Percentiles rank a stretch among this genome's conserved stretches.
Evolutionary conservation across 2,329 filamentous ascomycete genomes (phyloP).

Genomic region (Fusarium buharicum): DNA sequence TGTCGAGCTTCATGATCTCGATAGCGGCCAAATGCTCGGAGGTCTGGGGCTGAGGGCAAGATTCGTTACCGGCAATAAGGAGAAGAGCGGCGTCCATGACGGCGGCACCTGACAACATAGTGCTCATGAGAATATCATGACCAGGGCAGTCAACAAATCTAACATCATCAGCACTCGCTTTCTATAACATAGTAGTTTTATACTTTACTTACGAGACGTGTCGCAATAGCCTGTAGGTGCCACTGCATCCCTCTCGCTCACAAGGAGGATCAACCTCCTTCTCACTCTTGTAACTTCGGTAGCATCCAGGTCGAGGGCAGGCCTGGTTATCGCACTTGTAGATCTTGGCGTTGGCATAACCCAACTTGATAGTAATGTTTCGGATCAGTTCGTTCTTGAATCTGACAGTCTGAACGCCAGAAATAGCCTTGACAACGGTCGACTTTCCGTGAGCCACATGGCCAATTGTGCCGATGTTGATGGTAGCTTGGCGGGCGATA

Average conservation of each 20-base stretch:
- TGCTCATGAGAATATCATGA: constrained; percentile 99
- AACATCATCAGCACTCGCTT: constrained; percentile 35
- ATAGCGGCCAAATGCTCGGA: constrained; percentile 99
- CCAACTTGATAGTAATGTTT: constrained; percentile 99
- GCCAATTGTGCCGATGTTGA: constrained; percentile 98
- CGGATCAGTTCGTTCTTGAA: constrained; percentile 99
- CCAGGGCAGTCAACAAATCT: constrained; percentile 98
- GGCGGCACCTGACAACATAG: constrained; percentile 98
- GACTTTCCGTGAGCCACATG: constrained; percentile 99
- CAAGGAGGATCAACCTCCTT: constrained; percentile 98
- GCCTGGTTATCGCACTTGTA: constrained; percentile 96
- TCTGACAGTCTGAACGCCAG: constrained; percentile 96
- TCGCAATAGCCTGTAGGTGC: constrained; percentile 87
- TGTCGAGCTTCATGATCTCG: constrained; percentile 99
- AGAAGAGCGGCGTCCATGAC: constrained; percentile 99
- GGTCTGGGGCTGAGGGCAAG: constrained; percentile 97
- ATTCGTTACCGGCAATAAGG: constrained; percentile 97
- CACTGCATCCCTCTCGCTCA: constrained; percentile 89
- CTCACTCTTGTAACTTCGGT: constrained; percentile 96
- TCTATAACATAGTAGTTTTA: background rate
- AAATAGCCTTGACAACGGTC: constrained; percentile 98
- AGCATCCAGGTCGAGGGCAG: constrained; percentile 95
- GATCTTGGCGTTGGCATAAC: constrained; percentile 99
- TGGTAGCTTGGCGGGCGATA: constrained; percentile 96
- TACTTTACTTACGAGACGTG: constrained; percentile 82